Percentiles rank a stretch among this genome's conserved stretches.
Conservation (phyloP, 169 alveolate species). For the Perkinsus marinus region DNA sequence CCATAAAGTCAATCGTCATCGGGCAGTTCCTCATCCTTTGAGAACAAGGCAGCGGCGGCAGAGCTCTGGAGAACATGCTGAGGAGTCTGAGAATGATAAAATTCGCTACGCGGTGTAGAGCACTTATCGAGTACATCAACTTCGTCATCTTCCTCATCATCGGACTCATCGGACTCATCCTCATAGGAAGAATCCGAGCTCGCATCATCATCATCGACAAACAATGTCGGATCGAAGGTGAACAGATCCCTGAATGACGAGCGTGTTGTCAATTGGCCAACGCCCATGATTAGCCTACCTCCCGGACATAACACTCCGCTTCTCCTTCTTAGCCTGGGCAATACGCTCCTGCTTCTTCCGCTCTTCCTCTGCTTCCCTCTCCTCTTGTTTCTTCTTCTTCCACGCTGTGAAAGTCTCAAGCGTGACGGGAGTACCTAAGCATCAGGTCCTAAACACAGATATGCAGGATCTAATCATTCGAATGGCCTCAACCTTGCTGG, state of each 20-base stretch:
- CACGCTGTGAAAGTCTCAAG: slow-evolving; percentile 76
- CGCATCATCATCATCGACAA: neutral
- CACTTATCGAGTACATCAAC: neutral
- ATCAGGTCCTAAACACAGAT: neutral
- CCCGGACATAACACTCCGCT: slow-evolving; percentile 28
- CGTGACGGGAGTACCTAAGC: slow-evolving; percentile 69
- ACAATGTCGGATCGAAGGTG: slow-evolving; percentile 56
- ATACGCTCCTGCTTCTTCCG: slow-evolving; percentile 51
- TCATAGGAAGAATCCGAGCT: neutral
- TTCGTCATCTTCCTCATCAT: neutral
- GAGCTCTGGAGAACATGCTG: neutral
- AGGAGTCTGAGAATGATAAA: neutral
- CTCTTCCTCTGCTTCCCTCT: slow-evolving; percentile 53
- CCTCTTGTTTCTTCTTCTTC: slow-evolving; percentile 61
- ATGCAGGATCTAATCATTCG: too few relatives aligned
- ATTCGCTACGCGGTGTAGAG: too few relatives aligned
- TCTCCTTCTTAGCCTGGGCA: slow-evolving; percentile 36
- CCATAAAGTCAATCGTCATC: neutral
- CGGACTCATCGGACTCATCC: neutral
- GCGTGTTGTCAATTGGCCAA: too few relatives aligned
- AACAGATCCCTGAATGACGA: slow-evolving; percentile 67
- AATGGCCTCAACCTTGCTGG: too few relatives aligned
- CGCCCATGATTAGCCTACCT: too few relatives aligned
- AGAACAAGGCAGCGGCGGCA: neutral
- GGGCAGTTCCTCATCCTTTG: neutral